These are phyloP conservation scores for Fusarium sp. DNA, from an alignment of 2,329 filamentous ascomycete species.

Conservation along the genomic window DNA sequence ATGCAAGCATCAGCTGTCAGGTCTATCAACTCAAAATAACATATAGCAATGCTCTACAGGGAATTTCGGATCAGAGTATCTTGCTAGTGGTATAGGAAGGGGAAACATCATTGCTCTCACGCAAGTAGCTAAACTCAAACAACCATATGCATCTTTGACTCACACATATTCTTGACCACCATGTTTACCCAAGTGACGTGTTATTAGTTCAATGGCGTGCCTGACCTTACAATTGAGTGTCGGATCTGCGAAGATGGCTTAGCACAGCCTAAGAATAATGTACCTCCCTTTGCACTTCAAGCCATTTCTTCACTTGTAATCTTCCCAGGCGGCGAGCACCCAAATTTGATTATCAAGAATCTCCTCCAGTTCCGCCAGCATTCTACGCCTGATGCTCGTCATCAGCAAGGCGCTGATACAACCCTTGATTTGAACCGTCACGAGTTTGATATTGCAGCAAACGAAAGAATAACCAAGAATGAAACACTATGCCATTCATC, in stretches of 20 bases:
- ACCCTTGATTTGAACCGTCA: not conserved
- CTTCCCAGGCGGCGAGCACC: rapidly evolving
- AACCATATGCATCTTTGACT: not conserved
- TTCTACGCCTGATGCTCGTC: not conserved
- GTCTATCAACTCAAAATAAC: not conserved
- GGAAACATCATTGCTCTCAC: not conserved
- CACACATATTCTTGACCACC: not conserved
- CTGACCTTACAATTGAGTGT: not conserved
- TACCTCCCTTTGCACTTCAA: not conserved
- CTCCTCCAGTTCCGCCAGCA: too few relatives aligned
- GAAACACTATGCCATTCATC: not conserved
- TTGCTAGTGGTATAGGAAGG: not conserved
- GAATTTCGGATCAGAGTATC: not conserved
- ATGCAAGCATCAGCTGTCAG: not conserved
- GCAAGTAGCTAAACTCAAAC: not conserved
- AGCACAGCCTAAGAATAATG: not conserved
- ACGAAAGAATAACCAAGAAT: not conserved
- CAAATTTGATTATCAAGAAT: rapidly evolving
- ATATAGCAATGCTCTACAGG: too few relatives aligned
- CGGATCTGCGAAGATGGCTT: not conserved
- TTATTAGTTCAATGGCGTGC: not conserved
- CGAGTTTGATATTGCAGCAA: not conserved
- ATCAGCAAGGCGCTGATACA: too few relatives aligned
- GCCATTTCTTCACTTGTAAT: not conserved
- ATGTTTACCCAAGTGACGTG: not conserved